These are phyloP conservation scores for Ogataea nitratoaversa DNA, from an alignment of 805 yeast species.

Conservation along the genomic window DNA sequence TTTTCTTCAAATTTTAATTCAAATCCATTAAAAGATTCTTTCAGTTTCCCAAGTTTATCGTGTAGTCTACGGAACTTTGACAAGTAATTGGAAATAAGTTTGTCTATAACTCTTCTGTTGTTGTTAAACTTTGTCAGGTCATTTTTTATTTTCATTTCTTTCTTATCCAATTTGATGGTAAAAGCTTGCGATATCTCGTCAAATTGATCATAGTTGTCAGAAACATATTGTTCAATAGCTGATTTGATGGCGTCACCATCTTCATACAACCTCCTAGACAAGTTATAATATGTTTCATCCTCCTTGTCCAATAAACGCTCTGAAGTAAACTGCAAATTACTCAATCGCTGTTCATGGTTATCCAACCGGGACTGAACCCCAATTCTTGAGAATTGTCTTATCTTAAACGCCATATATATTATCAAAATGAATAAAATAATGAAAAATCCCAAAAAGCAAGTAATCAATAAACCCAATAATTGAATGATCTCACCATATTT, in stretches of 20 bases:
- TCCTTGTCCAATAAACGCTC: conserved; percentile 16
- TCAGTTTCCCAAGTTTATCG: conserved; percentile 2
- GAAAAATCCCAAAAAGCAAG: conserved; percentile 2
- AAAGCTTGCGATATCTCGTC: conserved; percentile 7
- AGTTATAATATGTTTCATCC: conserved; percentile 13
- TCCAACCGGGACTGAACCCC: conserved; percentile 1
- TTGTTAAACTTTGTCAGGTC: conserved; percentile 9
- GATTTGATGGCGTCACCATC: conserved; percentile 8
- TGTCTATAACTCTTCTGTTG: conserved; percentile 4
- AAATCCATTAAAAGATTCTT: not conserved
- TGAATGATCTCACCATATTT: conserved; percentile 14
- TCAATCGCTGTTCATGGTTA: conserved; percentile 12
- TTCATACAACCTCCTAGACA: conserved; percentile 5
- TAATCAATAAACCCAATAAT: conserved; percentile 9
- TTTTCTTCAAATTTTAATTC: conserved; percentile 1
- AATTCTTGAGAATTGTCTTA: conserved; percentile 3
- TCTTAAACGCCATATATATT: conserved; percentile 3
- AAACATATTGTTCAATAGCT: conserved; percentile 4
- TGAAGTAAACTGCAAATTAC: conserved; percentile 13
- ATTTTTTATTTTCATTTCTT: conserved; percentile 6
- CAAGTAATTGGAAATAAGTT: conserved; percentile 3
- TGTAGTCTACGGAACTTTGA: conserved; percentile 4
- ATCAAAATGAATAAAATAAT: not conserved
- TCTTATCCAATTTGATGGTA: not conserved
- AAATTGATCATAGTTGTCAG: conserved; percentile 5